A percentile compares a stretch with the other conserved stretches of the same genome.
Conservation (phyloP, 176 grass and related monocot genomes). For the Zoysia pacifica region DNA sequence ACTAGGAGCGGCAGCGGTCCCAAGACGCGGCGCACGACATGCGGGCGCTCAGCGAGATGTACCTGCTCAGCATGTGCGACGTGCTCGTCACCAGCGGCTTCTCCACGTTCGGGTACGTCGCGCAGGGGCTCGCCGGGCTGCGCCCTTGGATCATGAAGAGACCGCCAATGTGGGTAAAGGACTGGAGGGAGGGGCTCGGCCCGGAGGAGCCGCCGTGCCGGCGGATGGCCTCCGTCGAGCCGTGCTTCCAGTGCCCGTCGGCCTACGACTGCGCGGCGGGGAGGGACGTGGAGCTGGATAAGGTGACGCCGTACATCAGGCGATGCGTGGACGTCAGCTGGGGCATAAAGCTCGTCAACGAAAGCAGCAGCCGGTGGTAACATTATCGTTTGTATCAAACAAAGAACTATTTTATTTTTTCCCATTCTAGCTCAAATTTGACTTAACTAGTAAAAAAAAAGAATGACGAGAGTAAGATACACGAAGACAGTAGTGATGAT, state of each 20-base stretch:
- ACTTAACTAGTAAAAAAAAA: too few species aligned
- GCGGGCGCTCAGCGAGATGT: slow-evolving; percentile 55
- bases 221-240: slow-evolving; percentile 42
- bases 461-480: too few species aligned
- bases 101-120: slow-evolving; percentile 56
- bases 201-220: slow-evolving; percentile 22
- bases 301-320: slow-evolving; percentile 38
- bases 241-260: slow-evolving; percentile 66
- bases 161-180: slow-evolving; percentile 28
- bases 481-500: too few species aligned
- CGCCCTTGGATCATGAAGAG: slow-evolving; percentile 54
- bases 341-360: slow-evolving; percentile 59
- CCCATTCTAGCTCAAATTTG: too few species aligned
- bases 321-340: slow-evolving; percentile 49
- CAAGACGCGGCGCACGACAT: slow-evolving; percentile 31
- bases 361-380: not conserved
- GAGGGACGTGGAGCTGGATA: slow-evolving; percentile 30
- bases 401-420: too few species aligned
- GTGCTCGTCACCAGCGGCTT: slow-evolving; percentile 40
- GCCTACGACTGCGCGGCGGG: slow-evolving; percentile 47
- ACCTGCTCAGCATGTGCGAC: slow-evolving; percentile 43
- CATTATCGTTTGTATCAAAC: too few species aligned
- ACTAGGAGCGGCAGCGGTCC: slow-evolving; percentile 46
- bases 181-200: not conserved
- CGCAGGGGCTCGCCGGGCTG: slow-evolving; percentile 48